These are phyloP conservation scores for Spathaspora arborariae DNA, from an alignment of 805 yeast species.

Conservation along the genomic window DNA sequence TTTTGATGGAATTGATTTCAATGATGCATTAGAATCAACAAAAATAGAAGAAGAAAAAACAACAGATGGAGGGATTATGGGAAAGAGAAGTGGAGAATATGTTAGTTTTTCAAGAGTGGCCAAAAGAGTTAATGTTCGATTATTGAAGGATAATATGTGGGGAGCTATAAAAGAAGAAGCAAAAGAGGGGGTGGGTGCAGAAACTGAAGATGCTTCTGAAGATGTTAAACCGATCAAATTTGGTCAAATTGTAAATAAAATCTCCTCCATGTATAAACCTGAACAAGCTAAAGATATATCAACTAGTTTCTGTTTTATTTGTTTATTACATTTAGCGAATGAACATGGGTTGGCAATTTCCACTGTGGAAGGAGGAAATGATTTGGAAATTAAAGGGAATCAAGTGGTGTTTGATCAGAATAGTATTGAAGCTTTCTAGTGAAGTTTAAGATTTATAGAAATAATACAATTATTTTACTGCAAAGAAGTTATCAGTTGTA, in stretches of 20 bases:
- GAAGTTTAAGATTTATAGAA: not conserved
- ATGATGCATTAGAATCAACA: conserved; percentile 30
- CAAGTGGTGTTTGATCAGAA: conserved; percentile 4
- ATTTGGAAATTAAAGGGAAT: conserved; percentile 29
- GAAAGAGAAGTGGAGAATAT: conserved; percentile 32
- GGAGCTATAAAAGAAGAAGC: conserved; percentile 23
- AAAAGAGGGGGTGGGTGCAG: conserved; percentile 7
- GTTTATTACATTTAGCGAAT: conserved; percentile 42
- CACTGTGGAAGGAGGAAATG: conserved; percentile 30
- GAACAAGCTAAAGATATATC: conserved; percentile 41
- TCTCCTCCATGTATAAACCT: conserved; percentile 29
- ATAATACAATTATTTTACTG: too few relatives aligned
- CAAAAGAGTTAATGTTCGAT: conserved; percentile 37
- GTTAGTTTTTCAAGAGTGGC: conserved; percentile 42
- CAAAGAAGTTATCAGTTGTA: too few relatives aligned
- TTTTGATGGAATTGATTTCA: conserved; percentile 38
- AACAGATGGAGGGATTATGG: conserved; percentile 4
- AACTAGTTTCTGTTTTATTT: conserved; percentile 44
- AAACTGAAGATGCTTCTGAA: not conserved
- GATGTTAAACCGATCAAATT: conserved; percentile 34
- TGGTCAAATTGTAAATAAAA: conserved; percentile 30
- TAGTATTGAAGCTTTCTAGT: not conserved
- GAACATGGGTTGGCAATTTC: conserved; percentile 37
- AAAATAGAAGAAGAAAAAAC: conserved; percentile 6
- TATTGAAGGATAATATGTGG: conserved; percentile 41